These are phyloP conservation scores for Sporothrix globosa DNA, from an alignment of 2,329 filamentous ascomycete genomes.

Conservation along the genomic window DNA sequence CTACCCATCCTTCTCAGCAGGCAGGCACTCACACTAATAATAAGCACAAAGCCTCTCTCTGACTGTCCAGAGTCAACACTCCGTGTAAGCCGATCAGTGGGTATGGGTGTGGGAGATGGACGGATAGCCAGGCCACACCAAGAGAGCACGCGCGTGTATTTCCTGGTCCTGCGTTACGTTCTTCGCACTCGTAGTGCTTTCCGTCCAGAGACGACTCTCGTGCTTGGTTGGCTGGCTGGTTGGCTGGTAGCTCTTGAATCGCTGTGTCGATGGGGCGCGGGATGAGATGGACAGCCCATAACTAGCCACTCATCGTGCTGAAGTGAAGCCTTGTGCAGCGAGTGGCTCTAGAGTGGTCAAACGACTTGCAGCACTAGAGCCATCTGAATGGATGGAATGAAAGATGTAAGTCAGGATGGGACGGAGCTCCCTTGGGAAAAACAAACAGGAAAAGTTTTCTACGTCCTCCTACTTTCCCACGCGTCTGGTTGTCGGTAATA, in stretches of 20 bases:
- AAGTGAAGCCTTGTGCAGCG: conserved; percentile 44
- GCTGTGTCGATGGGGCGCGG: conserved; percentile 42
- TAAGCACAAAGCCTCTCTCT: conserved; percentile 14
- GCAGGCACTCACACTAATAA: conserved; percentile 12
- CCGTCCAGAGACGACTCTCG: conserved; percentile 1
- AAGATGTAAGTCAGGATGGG: neutral
- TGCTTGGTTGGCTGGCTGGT: conserved; percentile 37
- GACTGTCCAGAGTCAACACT: neutral
- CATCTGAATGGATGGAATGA: conserved; percentile 23
- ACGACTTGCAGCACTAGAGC: conserved; percentile 43
- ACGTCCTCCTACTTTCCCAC: conserved; percentile 11
- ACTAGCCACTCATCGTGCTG: conserved; percentile 48
- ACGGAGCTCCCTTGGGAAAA: neutral
- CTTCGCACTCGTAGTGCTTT: neutral
- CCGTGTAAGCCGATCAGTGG: conserved; percentile 25
- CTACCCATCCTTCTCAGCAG: neutral
- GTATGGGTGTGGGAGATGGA: conserved; percentile 15
- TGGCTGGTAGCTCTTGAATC: conserved; percentile 39
- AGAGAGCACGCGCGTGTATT: conserved; percentile 13
- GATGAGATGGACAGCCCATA: conserved; percentile 33
- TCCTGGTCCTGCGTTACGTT: conserved; percentile 11
- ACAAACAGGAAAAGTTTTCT: neutral
- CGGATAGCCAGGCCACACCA: conserved; percentile 11
- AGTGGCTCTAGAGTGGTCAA: conserved; percentile 43
- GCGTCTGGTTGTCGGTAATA: conserved; percentile 21